Evolutionary conservation across 176 grass and related monocot genomes (phyloP), one percentile per base, ranked within the genome.

Genomic region (Eragrostis curvula): DNA sequence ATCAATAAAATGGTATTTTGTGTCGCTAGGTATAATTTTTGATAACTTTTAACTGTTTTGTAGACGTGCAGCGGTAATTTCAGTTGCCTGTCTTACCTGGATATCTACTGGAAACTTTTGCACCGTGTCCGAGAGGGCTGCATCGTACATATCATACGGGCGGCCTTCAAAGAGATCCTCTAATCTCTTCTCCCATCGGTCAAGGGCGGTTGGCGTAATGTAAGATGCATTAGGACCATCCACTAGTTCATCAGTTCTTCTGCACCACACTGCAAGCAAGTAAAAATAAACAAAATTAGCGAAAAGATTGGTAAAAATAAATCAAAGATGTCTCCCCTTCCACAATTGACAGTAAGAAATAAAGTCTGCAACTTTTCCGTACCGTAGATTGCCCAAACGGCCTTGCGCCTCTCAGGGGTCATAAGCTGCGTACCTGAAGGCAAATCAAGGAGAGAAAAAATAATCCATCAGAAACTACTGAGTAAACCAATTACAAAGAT

Each of bases 351-450:
- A 55, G 18, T 21, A 53, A 36, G 4, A 36, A 29, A 21, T 58
- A 68, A 79, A 79, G 63, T 21, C n/a, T 15, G 20, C 5, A 18
- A 1, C 4, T 9, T 27, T 25, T 36, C 24, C 55, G 0, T 88
- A 98, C 92, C 92, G 52, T 98, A 95, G 70, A 98, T 98, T 45
- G 96, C 96, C 96, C 96, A 98, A 75, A 98, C 85, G 39, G 96
- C 92, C 75, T 78, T 95, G 86, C 90, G 90, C 78, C 96, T 87
- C 78, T 98, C 90, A 21, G 90, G 81, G 53, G 96, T 98, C 96
- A 95, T 95, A 15, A 98, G 92, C 67, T 89, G 86, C 28, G 96
- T 95, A 55, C 96, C 96, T 98, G 90, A 58, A 90, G 9, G 21
- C 49, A 63, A 61, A 66, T 14, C 0, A 1, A 65, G 11, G 9